A percentile compares a stretch with the other conserved stretches of the same genome.
These are phyloP conservation scores for Fusarium succisae DNA, from an alignment of 2,329 filamentous ascomycete species.

Conservation along the genomic window DNA sequence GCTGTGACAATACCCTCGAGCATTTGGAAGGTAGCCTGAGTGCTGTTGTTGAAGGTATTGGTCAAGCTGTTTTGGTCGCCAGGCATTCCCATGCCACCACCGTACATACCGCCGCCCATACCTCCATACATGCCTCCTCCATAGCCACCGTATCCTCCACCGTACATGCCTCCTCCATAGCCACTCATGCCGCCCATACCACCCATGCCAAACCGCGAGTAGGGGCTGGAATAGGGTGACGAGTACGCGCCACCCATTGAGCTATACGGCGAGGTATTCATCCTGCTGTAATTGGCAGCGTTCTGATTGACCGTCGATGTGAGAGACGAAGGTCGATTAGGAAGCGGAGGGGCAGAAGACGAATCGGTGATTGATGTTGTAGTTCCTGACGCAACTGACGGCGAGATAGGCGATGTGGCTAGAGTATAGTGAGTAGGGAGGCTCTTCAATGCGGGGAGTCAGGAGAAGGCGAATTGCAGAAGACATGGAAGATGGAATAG, in stretches of 20 bases:
- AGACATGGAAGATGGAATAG: not conserved
- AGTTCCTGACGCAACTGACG: constrained; percentile 54
- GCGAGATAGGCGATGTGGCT: constrained; percentile 54
- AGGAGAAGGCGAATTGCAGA: not conserved
- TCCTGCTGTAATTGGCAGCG: constrained; percentile 79
- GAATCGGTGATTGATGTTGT: constrained; percentile 48
- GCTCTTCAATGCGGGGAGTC: constrained; percentile 27
- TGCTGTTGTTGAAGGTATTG: constrained; percentile 94
- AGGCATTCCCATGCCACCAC: constrained; percentile 61
- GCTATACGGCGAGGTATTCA: constrained; percentile 64
- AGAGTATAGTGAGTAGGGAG: constrained; percentile 37
- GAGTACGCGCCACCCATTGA: constrained; percentile 55
- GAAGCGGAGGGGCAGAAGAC: constrained; percentile 72
- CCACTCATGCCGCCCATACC: constrained; percentile 16
- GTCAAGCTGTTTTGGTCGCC: constrained; percentile 95
- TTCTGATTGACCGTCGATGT: constrained; percentile 86
- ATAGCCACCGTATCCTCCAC: constrained; percentile 50
- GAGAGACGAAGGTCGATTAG: constrained; percentile 82
- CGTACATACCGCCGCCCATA: constrained; percentile 53
- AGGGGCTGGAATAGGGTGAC: constrained; percentile 53
- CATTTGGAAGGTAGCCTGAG: constrained; percentile 96
- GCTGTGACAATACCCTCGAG: constrained; percentile 96
- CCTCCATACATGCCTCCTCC: constrained; percentile 55
- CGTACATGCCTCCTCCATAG: constrained; percentile 37
- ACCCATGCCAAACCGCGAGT: constrained; percentile 53